Percentiles rank a stretch among this genome's conserved stretches.
phyloP scores from a whole-genome alignment of 1,284 basidiomycete species.

The Termitomyces sp. region DNA sequence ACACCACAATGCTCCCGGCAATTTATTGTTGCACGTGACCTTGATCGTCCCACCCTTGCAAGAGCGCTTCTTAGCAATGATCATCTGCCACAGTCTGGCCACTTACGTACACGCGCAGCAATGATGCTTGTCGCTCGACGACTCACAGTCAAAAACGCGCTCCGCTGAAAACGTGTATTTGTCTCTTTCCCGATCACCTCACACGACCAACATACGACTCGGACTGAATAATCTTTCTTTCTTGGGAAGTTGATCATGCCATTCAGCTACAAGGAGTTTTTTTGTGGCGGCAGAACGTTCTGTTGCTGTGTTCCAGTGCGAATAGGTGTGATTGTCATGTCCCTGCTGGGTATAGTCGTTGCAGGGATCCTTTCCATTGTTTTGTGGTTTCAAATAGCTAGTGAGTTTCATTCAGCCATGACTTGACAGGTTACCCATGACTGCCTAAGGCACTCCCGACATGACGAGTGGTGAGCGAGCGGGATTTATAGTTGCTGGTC shows the following conservation, averaged over 20 bases:
- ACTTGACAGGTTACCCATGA: constrained; percentile 2
- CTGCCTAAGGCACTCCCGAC: constrained; percentile 24
- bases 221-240: neutral
- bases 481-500: constrained; percentile 42
- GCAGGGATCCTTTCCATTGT: constrained; percentile 45
- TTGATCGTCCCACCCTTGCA: neutral
- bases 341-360: constrained; percentile 46
- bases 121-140: neutral
- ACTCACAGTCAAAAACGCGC: neutral
- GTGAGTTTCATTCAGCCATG: constrained; percentile 31
- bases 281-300: constrained; percentile 42
- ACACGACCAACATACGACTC: neutral
- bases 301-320: constrained; percentile 66
- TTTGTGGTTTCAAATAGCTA: constrained; percentile 53
- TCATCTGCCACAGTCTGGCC: neutral
- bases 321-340: constrained; percentile 51
- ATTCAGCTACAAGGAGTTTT: constrained; percentile 37
- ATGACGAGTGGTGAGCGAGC: constrained; percentile 34
- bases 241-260: constrained; percentile 23
- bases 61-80: neutral
- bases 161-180: neutral
- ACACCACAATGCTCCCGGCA: too few species aligned
- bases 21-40: neutral
- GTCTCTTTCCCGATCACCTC: neutral
- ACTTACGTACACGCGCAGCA: neutral